Percentiles rank a stretch among this genome's conserved stretches.
Conservation (phyloP, 768 basidiomycete genomes). For the Tulasnella sp. region DNA sequence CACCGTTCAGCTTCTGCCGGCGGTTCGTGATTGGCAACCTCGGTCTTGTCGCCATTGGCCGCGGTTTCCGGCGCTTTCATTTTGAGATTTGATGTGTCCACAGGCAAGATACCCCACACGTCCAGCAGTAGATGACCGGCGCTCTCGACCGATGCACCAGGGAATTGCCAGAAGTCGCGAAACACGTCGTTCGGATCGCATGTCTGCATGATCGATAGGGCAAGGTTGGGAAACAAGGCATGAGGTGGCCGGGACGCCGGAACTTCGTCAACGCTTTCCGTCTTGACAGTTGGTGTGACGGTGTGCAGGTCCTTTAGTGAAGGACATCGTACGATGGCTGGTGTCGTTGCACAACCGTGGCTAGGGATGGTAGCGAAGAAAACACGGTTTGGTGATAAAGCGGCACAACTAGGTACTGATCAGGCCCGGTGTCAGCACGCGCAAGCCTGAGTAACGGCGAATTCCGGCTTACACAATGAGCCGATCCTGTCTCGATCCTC, state of each 20-base stretch:
- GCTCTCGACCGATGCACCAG: background rate
- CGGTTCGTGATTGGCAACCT: background rate
- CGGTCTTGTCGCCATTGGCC: background rate
- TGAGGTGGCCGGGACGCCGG: background rate
- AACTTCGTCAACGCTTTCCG: background rate
- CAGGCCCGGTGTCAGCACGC: too few relatives aligned
- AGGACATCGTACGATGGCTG: background rate
- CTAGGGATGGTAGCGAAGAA: background rate
- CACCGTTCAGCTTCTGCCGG: too few relatives aligned
- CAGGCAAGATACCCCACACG: background rate
- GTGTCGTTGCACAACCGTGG: background rate
- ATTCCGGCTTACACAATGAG: too few relatives aligned
- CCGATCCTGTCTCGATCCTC: too few relatives aligned
- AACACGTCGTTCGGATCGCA: background rate
- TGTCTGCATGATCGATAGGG: background rate
- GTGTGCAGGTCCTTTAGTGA: background rate
- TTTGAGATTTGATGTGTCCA: background rate
- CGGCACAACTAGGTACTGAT: background rate
- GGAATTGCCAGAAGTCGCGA: background rate
- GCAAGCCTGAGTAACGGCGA: too few relatives aligned
- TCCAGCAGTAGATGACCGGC: background rate
- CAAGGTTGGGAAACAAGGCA: background rate
- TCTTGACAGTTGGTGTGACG: background rate
- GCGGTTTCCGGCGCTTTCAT: background rate
- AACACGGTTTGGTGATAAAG: background rate